These are phyloP conservation scores for Macrocystidia cucumis DNA, from an alignment of 1,284 basidiomycete genomes.

Conservation along the genomic window DNA sequence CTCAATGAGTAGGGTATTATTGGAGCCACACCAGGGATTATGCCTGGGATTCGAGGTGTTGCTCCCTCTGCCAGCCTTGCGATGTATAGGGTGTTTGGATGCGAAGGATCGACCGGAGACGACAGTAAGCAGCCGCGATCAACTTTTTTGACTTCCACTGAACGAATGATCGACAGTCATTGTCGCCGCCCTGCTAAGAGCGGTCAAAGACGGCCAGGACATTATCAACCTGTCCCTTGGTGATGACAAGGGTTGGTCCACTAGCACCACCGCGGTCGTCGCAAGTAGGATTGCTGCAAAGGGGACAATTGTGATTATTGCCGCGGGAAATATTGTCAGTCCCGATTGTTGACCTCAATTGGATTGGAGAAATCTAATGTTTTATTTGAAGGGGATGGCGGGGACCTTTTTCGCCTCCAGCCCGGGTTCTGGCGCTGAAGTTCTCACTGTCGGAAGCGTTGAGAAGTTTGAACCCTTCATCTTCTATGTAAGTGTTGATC, in stretches of 20 bases:
- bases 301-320: conserved; percentile 48
- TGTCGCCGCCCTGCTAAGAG: conserved; percentile 39
- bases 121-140: conserved; percentile 25
- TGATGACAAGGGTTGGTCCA: conserved; percentile 53
- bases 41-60: conserved; percentile 44
- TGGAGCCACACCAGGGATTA: conserved; percentile 46
- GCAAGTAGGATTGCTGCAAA: conserved; percentile 41
- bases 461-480: conserved; percentile 8
- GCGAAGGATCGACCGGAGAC: conserved; percentile 31
- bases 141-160: not conserved
- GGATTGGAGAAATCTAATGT: conserved; percentile 18
- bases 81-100: conserved; percentile 41
- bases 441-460: conserved; percentile 29
- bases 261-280: conserved; percentile 41
- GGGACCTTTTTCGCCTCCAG: conserved; percentile 40
- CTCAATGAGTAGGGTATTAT: conserved; percentile 43
- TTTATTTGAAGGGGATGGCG: too few relatives aligned
- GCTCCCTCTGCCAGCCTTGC: conserved; percentile 34
- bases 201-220: conserved; percentile 43
- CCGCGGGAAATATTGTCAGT: conserved; percentile 30
- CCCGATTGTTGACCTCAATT: too few relatives aligned
- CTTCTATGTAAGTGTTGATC: not conserved
- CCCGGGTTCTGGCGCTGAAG: conserved; percentile 39
- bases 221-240: conserved; percentile 63
- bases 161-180: conserved; percentile 26